Conservation (phyloP, 75 land plant species). For the Adiantum capillusveneris region DNA sequence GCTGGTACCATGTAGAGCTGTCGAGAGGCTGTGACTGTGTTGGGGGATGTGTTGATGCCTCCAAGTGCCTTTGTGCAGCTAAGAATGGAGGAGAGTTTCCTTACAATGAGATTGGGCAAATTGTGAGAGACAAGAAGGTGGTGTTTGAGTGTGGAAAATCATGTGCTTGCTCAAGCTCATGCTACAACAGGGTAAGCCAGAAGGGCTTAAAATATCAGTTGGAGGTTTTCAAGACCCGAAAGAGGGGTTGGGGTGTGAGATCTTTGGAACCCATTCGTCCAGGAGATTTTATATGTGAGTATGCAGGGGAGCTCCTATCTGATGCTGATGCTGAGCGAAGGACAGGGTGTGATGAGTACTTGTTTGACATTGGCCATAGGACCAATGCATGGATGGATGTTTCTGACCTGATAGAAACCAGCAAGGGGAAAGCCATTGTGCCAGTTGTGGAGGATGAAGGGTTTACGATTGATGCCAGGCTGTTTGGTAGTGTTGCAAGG, state of each 20-base stretch:
- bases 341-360: conserved; percentile 13
- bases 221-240: conserved; percentile 61
- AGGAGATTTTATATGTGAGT: conserved; percentile 18
- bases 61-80: conserved; percentile 37
- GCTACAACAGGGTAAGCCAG: conserved; percentile 52
- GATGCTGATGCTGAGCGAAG: conserved; percentile 11
- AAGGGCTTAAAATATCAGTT: conserved; percentile 35
- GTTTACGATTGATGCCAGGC: conserved; percentile 45
- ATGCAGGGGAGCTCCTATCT: conserved; percentile 20
- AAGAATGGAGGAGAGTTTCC: conserved; percentile 56
- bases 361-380: conserved; percentile 15
- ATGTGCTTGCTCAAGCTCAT: conserved; percentile 48
- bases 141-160: conserved; percentile 58
- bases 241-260: conserved; percentile 27
- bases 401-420: conserved; percentile 7
- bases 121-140: conserved; percentile 46
- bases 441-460: conserved; percentile 32
- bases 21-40: conserved; percentile 44
- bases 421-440: background rate
- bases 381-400: no score
- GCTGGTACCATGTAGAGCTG: background rate
- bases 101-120: conserved; percentile 51
- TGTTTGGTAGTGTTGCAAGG: conserved; percentile 38
- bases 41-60: conserved; percentile 16
- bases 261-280: conserved; percentile 8